A percentile compares a stretch with the other conserved stretches of the same genome.
These are phyloP conservation scores for Dictyostelium intermedium DNA, from an alignment of 78 protist genomes.

Conservation along the genomic window DNA sequence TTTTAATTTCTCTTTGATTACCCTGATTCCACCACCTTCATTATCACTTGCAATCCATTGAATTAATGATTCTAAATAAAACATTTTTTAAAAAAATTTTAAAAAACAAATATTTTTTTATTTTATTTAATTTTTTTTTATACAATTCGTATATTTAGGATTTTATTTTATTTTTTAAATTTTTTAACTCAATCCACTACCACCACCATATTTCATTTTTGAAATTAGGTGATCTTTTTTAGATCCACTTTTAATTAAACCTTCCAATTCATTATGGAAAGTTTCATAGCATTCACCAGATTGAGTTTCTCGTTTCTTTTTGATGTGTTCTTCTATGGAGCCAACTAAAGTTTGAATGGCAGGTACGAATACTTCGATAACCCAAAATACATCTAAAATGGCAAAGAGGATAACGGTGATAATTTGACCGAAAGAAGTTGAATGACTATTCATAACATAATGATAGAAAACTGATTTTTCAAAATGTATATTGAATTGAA, in stretches of 20 bases:
- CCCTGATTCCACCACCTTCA: too few species aligned
- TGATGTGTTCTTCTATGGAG: not conserved
- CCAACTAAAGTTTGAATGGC: conserved; percentile 36
- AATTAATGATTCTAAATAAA: too few species aligned
- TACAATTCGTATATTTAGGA: not conserved
- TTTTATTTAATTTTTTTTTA: not conserved
- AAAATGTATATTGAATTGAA: conserved; percentile 10
- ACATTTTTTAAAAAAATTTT: too few species aligned
- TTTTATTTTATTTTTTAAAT: not conserved
- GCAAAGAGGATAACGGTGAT: conserved; percentile 71
- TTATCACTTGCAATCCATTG: too few species aligned
- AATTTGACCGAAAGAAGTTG: conserved; percentile 67
- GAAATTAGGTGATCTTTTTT: not conserved
- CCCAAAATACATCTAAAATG: conserved; percentile 62
- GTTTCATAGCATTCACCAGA: not conserved
- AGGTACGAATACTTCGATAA: conserved; percentile 56
- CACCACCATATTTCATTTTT: not conserved
- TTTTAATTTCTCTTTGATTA: too few species aligned
- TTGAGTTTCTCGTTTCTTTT: not conserved
- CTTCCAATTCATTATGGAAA: not conserved
- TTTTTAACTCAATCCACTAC: not conserved
- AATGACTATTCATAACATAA: conserved; percentile 36
- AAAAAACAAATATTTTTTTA: too few species aligned
- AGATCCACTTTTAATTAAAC: not conserved
- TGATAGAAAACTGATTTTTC: conserved; percentile 64